A percentile compares a stretch with the other conserved stretches of the same genome.
These are phyloP conservation scores for Cercophora newfieldiana DNA, from an alignment of 495 filamentous ascomycete genomes.

Conservation along the genomic window DNA sequence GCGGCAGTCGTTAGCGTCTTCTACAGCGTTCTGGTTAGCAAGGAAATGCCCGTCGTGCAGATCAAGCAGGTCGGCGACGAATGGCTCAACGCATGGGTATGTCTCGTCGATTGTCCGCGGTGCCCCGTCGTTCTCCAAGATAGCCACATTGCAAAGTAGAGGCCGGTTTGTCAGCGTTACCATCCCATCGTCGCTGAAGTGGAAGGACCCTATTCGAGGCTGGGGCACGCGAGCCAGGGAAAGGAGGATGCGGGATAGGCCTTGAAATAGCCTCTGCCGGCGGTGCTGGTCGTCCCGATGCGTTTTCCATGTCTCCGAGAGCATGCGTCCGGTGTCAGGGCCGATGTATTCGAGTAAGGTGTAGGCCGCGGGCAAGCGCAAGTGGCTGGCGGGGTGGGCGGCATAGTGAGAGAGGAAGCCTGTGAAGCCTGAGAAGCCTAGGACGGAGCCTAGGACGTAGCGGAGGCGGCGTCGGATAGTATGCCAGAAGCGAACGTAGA, in stretches of 20 bases:
- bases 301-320: constrained; percentile 35
- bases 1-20: constrained; percentile 27
- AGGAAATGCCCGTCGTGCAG: constrained; percentile 36
- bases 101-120: constrained; percentile 33
- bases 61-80: constrained; percentile 29
- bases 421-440: too few relatives aligned
- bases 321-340: constrained; percentile 33
- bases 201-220: constrained; percentile 41
- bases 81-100: constrained; percentile 30
- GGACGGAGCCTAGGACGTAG: constrained; percentile 14
- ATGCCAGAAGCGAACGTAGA: constrained; percentile 22
- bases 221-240: constrained; percentile 32
- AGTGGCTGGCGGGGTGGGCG: constrained; percentile 8
- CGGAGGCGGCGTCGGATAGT: constrained; percentile 14
- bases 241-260: constrained; percentile 34
- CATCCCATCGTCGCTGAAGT: constrained; percentile 19
- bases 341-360: constrained; percentile 28
- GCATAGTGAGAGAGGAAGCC: constrained; percentile 19
- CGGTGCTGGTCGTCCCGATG: constrained; percentile 22
- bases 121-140: constrained; percentile 39
- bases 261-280: constrained; percentile 32
- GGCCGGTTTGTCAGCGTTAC: constrained; percentile 38
- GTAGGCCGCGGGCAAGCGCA: constrained; percentile 23
- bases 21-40: constrained; percentile 33
- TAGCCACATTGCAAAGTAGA: constrained; percentile 26